Percentiles rank a stretch among this genome's conserved stretches.
phyloP scores from a whole-genome alignment of 441 rosid species.

The Erodium moschatum region DNA sequence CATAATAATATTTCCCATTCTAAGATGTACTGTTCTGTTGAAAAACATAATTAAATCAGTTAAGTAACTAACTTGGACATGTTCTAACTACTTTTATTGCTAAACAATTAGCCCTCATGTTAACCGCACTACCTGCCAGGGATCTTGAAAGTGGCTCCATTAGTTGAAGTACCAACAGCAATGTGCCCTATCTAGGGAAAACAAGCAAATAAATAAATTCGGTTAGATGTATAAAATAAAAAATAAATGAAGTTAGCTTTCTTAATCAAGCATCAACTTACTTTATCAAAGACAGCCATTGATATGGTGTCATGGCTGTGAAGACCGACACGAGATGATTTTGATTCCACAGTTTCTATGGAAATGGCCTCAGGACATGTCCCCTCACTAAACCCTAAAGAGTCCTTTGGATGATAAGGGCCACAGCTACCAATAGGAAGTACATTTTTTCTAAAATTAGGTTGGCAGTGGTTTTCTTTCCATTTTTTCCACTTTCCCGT shows the following conservation, averaged over 20 bases:
- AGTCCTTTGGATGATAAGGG: constrained; percentile 47
- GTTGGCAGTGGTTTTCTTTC: constrained; percentile 65
- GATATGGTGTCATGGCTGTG: constrained; percentile 84
- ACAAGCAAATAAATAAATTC: constrained; percentile 19
- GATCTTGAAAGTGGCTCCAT: constrained; percentile 88
- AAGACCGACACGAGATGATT: constrained; percentile 46
- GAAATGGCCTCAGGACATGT: constrained; percentile 25
- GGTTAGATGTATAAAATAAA: neutral
- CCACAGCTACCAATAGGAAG: constrained; percentile 54
- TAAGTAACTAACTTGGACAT: neutral
- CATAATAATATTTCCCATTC: neutral
- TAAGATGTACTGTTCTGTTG: neutral
- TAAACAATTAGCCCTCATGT: neutral
- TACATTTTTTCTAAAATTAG: constrained; percentile 79
- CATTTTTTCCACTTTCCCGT: constrained; percentile 65
- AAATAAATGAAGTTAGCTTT: neutral
- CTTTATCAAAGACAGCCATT: constrained; percentile 80
- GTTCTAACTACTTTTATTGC: neutral
- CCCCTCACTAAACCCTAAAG: constrained; percentile 18
- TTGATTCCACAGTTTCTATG: constrained; percentile 30
- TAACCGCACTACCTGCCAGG: constrained; percentile 60
- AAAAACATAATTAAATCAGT: neutral
- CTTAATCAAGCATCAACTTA: constrained; percentile 26
- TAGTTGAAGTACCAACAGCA: constrained; percentile 93
- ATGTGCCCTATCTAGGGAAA: constrained; percentile 54